These are phyloP conservation scores for Turnera subulata DNA, from an alignment of 345 rosid species.

Conservation along the genomic window DNA sequence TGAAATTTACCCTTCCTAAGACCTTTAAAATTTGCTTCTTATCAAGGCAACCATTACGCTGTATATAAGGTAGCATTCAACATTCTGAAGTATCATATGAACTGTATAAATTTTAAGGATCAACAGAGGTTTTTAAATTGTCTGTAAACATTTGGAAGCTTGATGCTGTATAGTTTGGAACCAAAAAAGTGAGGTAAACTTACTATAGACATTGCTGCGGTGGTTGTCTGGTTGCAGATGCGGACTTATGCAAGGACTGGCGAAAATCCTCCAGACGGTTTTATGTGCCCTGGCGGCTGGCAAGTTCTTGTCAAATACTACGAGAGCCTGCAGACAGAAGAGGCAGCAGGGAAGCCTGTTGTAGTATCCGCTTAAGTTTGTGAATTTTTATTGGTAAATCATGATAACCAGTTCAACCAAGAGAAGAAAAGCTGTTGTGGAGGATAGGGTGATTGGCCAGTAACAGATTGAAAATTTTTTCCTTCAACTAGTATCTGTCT, in stretches of 20 bases:
- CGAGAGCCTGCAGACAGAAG: constrained; percentile 59
- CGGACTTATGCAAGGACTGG: constrained; percentile 74
- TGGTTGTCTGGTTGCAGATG: constrained; percentile 48
- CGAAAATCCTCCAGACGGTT: constrained; percentile 92
- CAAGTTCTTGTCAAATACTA: constrained; percentile 82
- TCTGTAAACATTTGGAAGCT: too few species aligned
- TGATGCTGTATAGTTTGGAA: too few species aligned
- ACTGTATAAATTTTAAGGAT: too few species aligned
- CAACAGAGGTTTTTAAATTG: too few species aligned
- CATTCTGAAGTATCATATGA: too few species aligned
- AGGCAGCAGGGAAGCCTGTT: constrained; percentile 36
- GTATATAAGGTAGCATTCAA: too few species aligned
- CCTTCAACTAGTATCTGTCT: background rate
- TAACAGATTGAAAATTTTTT: background rate
- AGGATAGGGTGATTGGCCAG: background rate
- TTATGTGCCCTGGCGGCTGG: constrained; percentile 97
- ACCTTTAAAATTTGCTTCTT: too few species aligned
- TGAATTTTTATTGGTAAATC: background rate
- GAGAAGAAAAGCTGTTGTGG: background rate
- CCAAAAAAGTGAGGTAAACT: too few species aligned
- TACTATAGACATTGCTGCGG: too few species aligned
- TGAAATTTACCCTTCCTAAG: too few species aligned
- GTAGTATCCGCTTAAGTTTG: constrained; percentile 31
- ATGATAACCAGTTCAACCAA: background rate
- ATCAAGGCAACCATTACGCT: too few species aligned